phyloP scores from a whole-genome alignment of 1,139 yeast species.

The Yamadazyma atlantica region DNA sequence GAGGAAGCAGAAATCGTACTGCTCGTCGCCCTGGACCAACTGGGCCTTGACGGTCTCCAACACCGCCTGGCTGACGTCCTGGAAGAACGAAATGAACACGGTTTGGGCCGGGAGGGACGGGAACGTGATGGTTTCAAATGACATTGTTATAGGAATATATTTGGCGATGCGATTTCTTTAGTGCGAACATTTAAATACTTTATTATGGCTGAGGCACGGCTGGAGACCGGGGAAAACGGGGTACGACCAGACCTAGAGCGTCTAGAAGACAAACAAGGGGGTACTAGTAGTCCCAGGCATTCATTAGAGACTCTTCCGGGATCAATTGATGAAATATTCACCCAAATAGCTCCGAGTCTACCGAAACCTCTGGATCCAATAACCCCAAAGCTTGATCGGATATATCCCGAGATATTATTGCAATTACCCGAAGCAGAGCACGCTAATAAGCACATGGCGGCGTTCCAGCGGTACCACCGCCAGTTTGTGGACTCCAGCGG shows the following conservation, averaged over 20 bases:
- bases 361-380: neutral
- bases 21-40: slow-evolving; percentile 29
- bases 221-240: neutral
- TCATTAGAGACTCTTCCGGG: neutral
- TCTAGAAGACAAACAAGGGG: neutral
- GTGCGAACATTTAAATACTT: too few relatives aligned
- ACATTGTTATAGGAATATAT: too few relatives aligned
- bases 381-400: neutral
- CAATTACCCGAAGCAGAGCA: slow-evolving; percentile 25
- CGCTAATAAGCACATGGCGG: slow-evolving; percentile 31
- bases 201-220: neutral
- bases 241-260: neutral
- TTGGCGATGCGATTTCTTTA: too few relatives aligned
- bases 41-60: slow-evolving; percentile 28
- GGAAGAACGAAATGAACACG: slow-evolving; percentile 26
- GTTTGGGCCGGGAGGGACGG: slow-evolving; percentile 35
- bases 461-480: slow-evolving; percentile 35
- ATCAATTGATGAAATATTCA: slow-evolving; percentile 7
- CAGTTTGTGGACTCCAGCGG: slow-evolving; percentile 30
- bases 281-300: neutral
- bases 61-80: slow-evolving; percentile 17
- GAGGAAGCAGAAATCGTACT: slow-evolving; percentile 41
- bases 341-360: neutral
- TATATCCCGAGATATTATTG: slow-evolving; percentile 39
- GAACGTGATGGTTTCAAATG: slow-evolving; percentile 18